A percentile compares a stretch with the other conserved stretches of the same genome.
These are phyloP conservation scores for Metarhizium anisopliae DNA, from an alignment of 2,329 filamentous ascomycete genomes.

Conservation along the genomic window DNA sequence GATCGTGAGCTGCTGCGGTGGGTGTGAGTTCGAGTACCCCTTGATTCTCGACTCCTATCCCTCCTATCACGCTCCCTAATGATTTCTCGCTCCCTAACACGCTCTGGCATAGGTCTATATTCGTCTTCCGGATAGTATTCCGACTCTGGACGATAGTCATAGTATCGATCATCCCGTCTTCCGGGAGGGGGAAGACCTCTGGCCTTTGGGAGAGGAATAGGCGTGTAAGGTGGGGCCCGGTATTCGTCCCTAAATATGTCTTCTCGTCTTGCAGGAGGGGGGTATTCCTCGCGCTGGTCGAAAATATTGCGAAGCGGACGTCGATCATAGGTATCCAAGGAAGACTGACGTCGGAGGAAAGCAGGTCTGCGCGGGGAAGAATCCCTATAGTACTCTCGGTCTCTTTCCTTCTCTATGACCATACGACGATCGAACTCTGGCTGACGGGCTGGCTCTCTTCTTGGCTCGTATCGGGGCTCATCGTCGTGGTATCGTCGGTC, in stretches of 20 bases:
- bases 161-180: conserved; percentile 43
- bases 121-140: conserved; percentile 65
- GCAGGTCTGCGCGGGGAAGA: conserved; percentile 52
- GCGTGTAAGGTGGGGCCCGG: conserved; percentile 40
- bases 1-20: conserved; percentile 34
- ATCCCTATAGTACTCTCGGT: conserved; percentile 35
- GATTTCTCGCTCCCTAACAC: conserved; percentile 53
- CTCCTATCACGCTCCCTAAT: conserved; percentile 39
- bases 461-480: conserved; percentile 29
- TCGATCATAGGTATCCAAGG: conserved; percentile 82
- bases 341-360: conserved; percentile 74
- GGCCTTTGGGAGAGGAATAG: conserved; percentile 62
- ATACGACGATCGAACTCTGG: conserved; percentile 44
- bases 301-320: conserved; percentile 45
- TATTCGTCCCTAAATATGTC: conserved; percentile 39
- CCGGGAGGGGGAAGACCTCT: conserved; percentile 51
- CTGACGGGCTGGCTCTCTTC: conserved; percentile 22
- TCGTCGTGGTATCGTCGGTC: conserved; percentile 51
- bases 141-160: conserved; percentile 59
- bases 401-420: conserved; percentile 46
- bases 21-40: conserved; percentile 27
- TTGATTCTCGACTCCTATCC: conserved; percentile 29
- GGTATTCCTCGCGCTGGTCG: conserved; percentile 50
- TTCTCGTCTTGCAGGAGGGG: conserved; percentile 44
- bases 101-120: conserved; percentile 52